These are phyloP conservation scores for Phytopythium delawarense DNA, from an alignment of 352 stramenopile genomes.

Conservation along the genomic window DNA sequence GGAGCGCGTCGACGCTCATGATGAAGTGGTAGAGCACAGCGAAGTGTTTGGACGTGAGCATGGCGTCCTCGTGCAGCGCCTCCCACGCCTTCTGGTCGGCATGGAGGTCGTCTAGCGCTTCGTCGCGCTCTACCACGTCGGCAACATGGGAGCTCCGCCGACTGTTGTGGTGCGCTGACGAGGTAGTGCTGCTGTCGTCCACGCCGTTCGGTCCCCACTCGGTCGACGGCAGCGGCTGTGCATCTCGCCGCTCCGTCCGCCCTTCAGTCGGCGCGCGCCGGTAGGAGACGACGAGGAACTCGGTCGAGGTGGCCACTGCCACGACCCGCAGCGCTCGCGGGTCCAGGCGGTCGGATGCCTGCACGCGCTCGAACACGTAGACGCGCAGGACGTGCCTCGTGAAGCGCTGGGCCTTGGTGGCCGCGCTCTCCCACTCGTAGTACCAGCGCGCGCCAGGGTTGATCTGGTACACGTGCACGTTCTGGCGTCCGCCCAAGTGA, in stretches of 20 bases:
- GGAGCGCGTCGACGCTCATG: constrained; percentile 19
- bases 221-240: constrained; percentile 19
- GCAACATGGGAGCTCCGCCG: neutral
- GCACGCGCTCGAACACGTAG: constrained; percentile 41
- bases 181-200: neutral
- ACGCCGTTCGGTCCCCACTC: neutral
- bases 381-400: constrained; percentile 54
- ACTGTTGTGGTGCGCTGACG: neutral
- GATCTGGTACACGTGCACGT: constrained; percentile 42
- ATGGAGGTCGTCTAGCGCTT: neutral
- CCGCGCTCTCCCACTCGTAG: constrained; percentile 67
- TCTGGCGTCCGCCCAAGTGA: neutral
- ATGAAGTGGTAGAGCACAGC: constrained; percentile 45
- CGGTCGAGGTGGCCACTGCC: constrained; percentile 30
- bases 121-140: neutral
- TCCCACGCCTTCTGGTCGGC: constrained; percentile 40
- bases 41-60: constrained; percentile 49
- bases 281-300: constrained; percentile 71
- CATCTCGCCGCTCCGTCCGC: constrained; percentile 28
- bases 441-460: constrained; percentile 57
- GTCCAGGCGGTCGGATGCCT: constrained; percentile 6
- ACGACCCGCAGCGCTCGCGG: constrained; percentile 30
- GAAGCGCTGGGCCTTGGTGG: constrained; percentile 58
- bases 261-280: constrained; percentile 45
- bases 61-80: constrained; percentile 23